Evolutionary conservation across 371 early-diverging fungal species (phyloP), one percentile per base, ranked within the genome.

Genomic region (Mucor velutinosus): DNA sequence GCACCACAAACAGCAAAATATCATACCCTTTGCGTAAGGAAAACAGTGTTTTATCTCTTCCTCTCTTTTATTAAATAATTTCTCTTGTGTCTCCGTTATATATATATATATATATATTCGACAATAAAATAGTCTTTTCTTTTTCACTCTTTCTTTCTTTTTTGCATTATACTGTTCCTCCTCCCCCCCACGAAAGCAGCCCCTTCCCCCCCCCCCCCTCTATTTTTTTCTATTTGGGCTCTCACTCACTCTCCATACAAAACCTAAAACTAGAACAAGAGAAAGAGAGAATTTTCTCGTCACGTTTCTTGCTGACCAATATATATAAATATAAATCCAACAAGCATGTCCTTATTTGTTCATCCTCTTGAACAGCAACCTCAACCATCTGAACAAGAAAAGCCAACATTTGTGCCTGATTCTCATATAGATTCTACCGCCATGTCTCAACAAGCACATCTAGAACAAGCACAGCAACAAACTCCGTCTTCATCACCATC

Each of bases 261-360:
- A 55, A 56, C 65, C 55, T 57, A 59, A 65, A 62, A 53, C 35
- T 10, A 39, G 37, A 25, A 63, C 27, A 55, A 57, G 37, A 21
- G 10, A 41, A 65, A 43, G 27, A 27, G 21, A 60, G 39, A 60
- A n/a, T 23, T 51, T 53, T 21, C 41, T 59, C 23, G 59, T 60
- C 47, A 47, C 58, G 58, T 58, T 60, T 59, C 21, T 12, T 47
- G 10, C 30, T 15, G 41, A 51, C 58, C 8, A 58, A 68, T 37
- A 56, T 25, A 59, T 37, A 45, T 21, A 65, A 68, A 59, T 53
- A 73, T 53, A 39, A 56, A 65, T 35, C 51, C 25, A 25, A 51
- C 47, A 47, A 47, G 17, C 47, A 72, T 76, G 76, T 65, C 76
- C 43, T 64, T 66, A 43, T 43, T 59, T 67, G 62, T 71, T 69